Evolutionary conservation across 2,329 filamentous ascomycete species (phyloP).

Genomic region (Cercospora sojina): DNA sequence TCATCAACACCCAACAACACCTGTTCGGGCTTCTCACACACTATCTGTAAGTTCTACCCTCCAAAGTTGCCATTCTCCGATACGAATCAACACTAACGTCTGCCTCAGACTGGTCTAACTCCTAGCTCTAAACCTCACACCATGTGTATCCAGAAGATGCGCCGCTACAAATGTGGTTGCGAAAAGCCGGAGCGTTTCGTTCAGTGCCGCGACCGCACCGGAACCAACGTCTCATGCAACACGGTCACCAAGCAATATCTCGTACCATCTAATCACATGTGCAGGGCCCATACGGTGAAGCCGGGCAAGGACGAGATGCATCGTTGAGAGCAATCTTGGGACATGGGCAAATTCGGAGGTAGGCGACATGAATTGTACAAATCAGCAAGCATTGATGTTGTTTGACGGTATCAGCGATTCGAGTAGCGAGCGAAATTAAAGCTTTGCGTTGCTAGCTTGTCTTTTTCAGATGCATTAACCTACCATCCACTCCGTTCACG

Average conservation of each 20-base stretch:
- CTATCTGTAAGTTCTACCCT: too few species aligned
- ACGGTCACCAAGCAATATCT: background rate
- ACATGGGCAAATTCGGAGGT: too few species aligned
- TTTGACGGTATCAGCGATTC: too few species aligned
- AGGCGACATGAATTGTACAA: too few species aligned
- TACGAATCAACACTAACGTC: background rate
- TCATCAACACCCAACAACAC: background rate
- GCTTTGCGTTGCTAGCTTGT: background rate
- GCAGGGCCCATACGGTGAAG: background rate
- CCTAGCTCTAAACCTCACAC: background rate
- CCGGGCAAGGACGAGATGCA: background rate
- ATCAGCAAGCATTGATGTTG: too few species aligned
- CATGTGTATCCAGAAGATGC: background rate
- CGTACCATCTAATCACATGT: background rate
- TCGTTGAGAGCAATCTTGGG: background rate
- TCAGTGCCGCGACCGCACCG: background rate
- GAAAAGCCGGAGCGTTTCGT: background rate
- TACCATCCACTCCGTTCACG: background rate
- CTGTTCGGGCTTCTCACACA: too few species aligned
- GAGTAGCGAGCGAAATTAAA: too few species aligned
- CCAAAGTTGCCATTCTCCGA: too few species aligned
- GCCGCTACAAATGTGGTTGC: background rate
- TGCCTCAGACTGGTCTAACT: background rate
- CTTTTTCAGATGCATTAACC: background rate
- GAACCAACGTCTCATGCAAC: background rate